Conservation (phyloP, 2,329 filamentous ascomycete species). For the Verticillium albo-atrum region DNA sequence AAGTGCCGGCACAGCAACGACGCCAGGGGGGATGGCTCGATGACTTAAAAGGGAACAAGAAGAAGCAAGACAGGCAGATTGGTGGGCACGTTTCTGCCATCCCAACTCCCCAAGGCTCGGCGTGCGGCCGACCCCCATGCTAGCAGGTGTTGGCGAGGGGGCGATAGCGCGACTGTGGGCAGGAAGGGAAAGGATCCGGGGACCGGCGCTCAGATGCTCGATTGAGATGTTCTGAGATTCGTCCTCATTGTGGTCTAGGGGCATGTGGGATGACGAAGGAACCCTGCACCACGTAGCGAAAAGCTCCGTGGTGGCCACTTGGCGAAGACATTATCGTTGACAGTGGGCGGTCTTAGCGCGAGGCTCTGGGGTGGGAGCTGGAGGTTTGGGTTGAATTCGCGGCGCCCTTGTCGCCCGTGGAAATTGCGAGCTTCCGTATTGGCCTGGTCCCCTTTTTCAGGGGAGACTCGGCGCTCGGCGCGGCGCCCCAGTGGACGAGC, state of each 20-base stretch:
- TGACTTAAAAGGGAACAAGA: not conserved
- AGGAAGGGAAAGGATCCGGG: not conserved
- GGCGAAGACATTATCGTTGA: not conserved
- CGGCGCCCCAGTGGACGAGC: not conserved
- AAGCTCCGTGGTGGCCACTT: slow-evolving; percentile 3
- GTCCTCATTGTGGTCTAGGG: not conserved
- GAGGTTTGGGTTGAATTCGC: not conserved
- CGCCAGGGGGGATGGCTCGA: not conserved
- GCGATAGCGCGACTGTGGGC: not conserved
- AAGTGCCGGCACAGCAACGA: slow-evolving; percentile 1
- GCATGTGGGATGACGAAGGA: not conserved
- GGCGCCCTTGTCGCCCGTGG: not conserved
- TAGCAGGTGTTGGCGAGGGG: not conserved
- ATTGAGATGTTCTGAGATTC: slow-evolving; percentile 1
- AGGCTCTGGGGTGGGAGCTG: not conserved
- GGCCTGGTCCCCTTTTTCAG: not conserved
- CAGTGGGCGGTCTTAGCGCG: not conserved
- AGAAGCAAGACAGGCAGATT: not conserved
- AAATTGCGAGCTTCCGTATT: not conserved
- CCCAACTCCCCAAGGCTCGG: slow-evolving; percentile 1
- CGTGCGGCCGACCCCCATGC: not conserved
- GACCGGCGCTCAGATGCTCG: slow-evolving; percentile 1
- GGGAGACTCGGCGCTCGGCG: not conserved
- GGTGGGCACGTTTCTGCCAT: slow-evolving; percentile 1
- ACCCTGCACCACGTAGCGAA: not conserved